Evolutionary conservation across 1,139 yeast genomes (phyloP).

Genomic region (Fermentozyma sake): DNA sequence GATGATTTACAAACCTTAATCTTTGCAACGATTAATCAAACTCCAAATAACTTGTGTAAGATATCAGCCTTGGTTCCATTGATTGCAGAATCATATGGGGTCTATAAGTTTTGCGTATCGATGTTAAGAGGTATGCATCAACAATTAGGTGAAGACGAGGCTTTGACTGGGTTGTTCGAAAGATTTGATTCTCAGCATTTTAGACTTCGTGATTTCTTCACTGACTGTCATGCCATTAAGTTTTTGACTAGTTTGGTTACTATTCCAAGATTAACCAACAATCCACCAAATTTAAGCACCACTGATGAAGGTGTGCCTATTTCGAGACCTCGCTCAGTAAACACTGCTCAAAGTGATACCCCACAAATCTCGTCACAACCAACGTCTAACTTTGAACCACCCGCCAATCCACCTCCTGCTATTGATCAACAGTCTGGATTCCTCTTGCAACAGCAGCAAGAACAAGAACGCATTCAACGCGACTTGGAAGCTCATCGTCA

Average conservation of each 20-base stretch:
- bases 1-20: constrained; percentile 76
- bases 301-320: constrained; percentile 34
- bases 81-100: constrained; percentile 91
- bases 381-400: constrained; percentile 24
- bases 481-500: constrained; percentile 45
- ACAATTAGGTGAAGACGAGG: constrained; percentile 74
- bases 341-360: constrained; percentile 19
- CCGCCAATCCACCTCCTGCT: constrained; percentile 33
- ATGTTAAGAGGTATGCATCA: constrained; percentile 88
- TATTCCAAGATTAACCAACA: constrained; percentile 71
- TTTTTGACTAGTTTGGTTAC: constrained; percentile 80
- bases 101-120: constrained; percentile 81
- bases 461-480: constrained; percentile 68
- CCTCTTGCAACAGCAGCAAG: constrained; percentile 48
- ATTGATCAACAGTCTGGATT: constrained; percentile 45
- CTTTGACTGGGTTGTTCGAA: constrained; percentile 67
- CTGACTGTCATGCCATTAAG: constrained; percentile 83
- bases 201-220: constrained; percentile 77
- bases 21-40: constrained; percentile 66
- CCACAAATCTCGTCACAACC: constrained; percentile 29
- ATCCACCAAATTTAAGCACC: constrained; percentile 61
- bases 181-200: constrained; percentile 78
- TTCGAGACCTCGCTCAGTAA: constrained; percentile 39
- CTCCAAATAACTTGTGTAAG: constrained; percentile 71
- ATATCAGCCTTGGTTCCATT: constrained; percentile 86